These are phyloP conservation scores for Candolleomyces aberdarensis DNA, from an alignment of 768 basidiomycete species.

Conservation along the genomic window DNA sequence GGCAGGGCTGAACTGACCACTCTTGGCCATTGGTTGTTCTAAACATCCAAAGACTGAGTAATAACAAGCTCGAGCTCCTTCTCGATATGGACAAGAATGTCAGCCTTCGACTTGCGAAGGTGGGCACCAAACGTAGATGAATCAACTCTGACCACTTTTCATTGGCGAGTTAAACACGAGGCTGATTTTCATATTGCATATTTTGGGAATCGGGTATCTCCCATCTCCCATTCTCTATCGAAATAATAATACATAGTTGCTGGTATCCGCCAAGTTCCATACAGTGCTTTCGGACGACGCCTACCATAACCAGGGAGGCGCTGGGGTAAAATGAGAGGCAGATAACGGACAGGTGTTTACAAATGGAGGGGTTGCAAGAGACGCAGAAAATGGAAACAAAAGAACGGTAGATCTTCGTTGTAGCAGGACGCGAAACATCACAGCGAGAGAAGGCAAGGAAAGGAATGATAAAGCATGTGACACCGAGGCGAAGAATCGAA, in stretches of 20 bases:
- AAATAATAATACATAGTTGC: conserved; percentile 8
- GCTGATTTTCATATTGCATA: not conserved
- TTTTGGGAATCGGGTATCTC: conserved; percentile 7
- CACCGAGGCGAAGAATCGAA: conserved; percentile 10
- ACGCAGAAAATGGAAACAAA: not conserved
- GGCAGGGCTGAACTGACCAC: not conserved
- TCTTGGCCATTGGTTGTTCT: not conserved
- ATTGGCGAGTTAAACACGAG: no score
- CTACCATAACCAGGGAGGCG: not conserved
- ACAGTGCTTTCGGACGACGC: conserved; percentile 1
- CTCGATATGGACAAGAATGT: not conserved
- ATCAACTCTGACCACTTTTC: no score
- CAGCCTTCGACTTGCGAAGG: no score
- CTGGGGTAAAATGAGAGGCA: not conserved
- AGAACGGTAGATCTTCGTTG: not conserved
- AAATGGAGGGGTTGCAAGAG: not conserved
- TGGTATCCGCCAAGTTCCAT: conserved; percentile 5
- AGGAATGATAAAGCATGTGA: conserved; percentile 26
- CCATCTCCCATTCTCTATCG: conserved; percentile 3
- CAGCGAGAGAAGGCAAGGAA: conserved; percentile 12
- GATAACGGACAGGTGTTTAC: conserved; percentile 1
- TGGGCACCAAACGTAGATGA: no score
- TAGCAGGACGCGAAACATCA: conserved; percentile 12
- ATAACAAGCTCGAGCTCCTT: not conserved
- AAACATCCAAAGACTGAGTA: not conserved